Evolutionary conservation across 768 basidiomycete species (phyloP).

Genomic region (Hericium alpestre): DNA sequence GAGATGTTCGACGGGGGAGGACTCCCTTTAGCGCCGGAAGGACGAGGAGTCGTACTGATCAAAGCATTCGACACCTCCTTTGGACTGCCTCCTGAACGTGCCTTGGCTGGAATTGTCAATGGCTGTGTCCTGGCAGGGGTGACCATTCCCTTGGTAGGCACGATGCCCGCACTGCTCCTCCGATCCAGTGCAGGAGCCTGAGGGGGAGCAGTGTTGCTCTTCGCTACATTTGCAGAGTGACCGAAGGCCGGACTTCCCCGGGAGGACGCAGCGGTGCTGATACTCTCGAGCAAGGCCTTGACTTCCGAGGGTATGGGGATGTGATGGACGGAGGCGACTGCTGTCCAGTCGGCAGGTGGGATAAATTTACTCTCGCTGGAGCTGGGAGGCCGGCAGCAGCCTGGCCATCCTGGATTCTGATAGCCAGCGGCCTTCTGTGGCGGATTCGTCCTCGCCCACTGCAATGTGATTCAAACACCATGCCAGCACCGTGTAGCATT

Average conservation of each 20-base stretch:
- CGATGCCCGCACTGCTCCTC: constrained; percentile 13
- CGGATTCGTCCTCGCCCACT: constrained; percentile 66
- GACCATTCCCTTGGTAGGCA: constrained; percentile 10
- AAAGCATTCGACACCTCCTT: constrained; percentile 32
- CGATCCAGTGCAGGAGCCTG: constrained; percentile 16
- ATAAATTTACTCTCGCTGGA: constrained; percentile 50
- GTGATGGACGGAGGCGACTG: constrained; percentile 66
- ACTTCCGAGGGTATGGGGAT: constrained; percentile 65
- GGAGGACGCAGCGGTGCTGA: constrained; percentile 20
- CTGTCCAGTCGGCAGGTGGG: constrained; percentile 67
- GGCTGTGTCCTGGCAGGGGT: constrained; percentile 14
- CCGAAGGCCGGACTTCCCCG: constrained; percentile 19
- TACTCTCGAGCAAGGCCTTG: constrained; percentile 52
- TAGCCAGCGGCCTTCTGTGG: constrained; percentile 43
- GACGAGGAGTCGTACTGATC: constrained; percentile 29
- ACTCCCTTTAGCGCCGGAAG: constrained; percentile 27
- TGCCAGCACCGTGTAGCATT: constrained; percentile 3
- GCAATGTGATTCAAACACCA: constrained; percentile 9
- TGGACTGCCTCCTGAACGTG: constrained; percentile 46
- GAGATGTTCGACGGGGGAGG: constrained; percentile 38
- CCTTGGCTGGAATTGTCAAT: constrained; percentile 30
- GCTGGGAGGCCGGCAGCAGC: constrained; percentile 74
- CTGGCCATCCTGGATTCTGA: constrained; percentile 76
- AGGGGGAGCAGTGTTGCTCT: constrained; percentile 8
- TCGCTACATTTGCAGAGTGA: constrained; percentile 5